Conservation (phyloP, 768 basidiomycete species). For the Cystobasidium tubakii region DNA sequence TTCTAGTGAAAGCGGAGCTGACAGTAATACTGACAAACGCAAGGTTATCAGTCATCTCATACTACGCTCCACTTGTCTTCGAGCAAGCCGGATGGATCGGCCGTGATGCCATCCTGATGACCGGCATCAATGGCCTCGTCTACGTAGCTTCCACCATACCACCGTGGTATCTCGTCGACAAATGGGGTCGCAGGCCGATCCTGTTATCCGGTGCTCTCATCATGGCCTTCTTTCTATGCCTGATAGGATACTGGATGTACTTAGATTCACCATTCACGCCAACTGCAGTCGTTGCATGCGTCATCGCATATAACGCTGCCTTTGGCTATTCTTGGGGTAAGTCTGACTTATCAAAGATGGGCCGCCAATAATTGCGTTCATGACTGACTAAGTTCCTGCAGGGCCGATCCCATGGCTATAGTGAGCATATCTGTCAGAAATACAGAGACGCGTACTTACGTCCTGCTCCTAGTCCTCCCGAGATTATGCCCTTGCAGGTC, state of each 20-base stretch:
- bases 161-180: slow-evolving; percentile 92
- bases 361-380: not conserved
- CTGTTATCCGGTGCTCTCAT: slow-evolving; percentile 73
- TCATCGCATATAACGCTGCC: slow-evolving; percentile 86
- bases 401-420: slow-evolving; percentile 38
- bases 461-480: slow-evolving; percentile 16
- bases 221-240: slow-evolving; percentile 74
- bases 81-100: slow-evolving; percentile 96
- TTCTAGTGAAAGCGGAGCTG: not conserved
- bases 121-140: slow-evolving; percentile 71
- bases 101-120: slow-evolving; percentile 87
- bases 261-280: slow-evolving; percentile 80
- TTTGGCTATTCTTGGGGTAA: slow-evolving; percentile 70
- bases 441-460: not conserved
- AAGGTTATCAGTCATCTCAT: slow-evolving; percentile 69
- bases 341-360: not conserved
- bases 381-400: not conserved
- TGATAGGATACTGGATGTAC: slow-evolving; percentile 90
- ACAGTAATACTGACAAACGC: not conserved
- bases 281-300: slow-evolving; percentile 75
- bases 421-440: not conserved
- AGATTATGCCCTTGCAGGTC: slow-evolving; percentile 41
- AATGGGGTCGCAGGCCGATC: slow-evolving; percentile 80
- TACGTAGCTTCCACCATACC: slow-evolving; percentile 74
- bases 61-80: slow-evolving; percentile 71